Conservation (phyloP, 495 filamentous ascomycete genomes). For the Penicillium argentinense region DNA sequence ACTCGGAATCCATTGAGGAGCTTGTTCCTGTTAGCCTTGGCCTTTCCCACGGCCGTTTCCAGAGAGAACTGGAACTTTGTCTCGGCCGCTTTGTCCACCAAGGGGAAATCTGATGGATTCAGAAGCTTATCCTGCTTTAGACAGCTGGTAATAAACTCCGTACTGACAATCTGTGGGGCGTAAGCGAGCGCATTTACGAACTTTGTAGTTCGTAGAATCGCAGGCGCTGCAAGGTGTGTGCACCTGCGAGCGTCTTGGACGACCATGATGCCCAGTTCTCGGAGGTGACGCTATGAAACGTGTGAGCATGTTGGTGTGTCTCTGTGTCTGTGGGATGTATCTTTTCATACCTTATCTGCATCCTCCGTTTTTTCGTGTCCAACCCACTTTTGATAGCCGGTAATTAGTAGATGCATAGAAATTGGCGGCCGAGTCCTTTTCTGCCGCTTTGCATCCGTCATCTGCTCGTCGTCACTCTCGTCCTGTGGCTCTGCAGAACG, state of each 20-base stretch:
- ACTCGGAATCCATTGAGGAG: slow-evolving; percentile 72
- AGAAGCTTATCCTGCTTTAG: slow-evolving; percentile 61
- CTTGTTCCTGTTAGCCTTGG: slow-evolving; percentile 70
- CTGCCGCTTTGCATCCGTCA: slow-evolving; percentile 56
- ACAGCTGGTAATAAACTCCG: slow-evolving; percentile 76
- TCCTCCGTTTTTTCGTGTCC: slow-evolving; percentile 68
- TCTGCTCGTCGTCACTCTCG: slow-evolving; percentile 55
- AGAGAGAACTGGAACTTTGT: slow-evolving; percentile 66
- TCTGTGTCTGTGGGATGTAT: background rate
- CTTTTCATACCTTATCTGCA: slow-evolving; percentile 67
- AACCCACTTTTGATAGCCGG: slow-evolving; percentile 78
- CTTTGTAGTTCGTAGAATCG: slow-evolving; percentile 84
- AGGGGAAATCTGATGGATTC: slow-evolving; percentile 57
- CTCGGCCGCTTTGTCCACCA: slow-evolving; percentile 72
- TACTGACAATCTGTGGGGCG: slow-evolving; percentile 70
- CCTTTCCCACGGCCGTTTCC: slow-evolving; percentile 60
- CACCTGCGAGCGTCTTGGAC: slow-evolving; percentile 71
- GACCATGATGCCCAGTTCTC: slow-evolving; percentile 78
- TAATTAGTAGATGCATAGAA: slow-evolving; percentile 70
- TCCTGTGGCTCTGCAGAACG: slow-evolving; percentile 40
- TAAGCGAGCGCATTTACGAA: slow-evolving; percentile 84
- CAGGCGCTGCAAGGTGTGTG: slow-evolving; percentile 84
- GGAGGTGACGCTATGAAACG: slow-evolving; percentile 68
- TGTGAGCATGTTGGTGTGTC: slow-evolving; percentile 20
- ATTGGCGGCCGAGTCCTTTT: slow-evolving; percentile 62